Conservation (phyloP, 139 green algal genomes). For the Trebouxia sp. region DNA sequence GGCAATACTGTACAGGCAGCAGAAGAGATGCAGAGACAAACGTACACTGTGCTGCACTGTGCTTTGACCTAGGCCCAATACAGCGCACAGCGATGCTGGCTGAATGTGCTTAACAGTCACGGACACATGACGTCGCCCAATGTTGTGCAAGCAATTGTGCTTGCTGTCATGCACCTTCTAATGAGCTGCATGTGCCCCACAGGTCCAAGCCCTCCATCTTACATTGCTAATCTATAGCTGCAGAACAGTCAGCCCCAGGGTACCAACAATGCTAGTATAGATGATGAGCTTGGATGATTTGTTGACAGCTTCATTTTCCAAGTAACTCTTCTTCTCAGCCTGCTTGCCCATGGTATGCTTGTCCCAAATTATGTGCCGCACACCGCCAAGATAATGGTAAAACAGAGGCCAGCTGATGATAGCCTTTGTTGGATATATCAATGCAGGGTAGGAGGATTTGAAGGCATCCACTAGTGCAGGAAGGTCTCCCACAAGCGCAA, state of each 20-base stretch:
- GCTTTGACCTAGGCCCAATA: no score
- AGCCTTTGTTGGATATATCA: slow-evolving; percentile 77
- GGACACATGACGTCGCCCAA: no score
- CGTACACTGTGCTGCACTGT: no score
- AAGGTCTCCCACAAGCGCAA: slow-evolving; percentile 78
- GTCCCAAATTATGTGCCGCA: slow-evolving; percentile 89
- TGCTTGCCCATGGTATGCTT: slow-evolving; percentile 74
- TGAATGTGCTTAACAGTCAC: no score
- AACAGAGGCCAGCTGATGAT: slow-evolving; percentile 79
- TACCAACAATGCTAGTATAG: slow-evolving; percentile 38
- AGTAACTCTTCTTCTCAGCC: slow-evolving; percentile 67
- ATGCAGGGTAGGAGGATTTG: slow-evolving; percentile 54
- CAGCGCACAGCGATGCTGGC: no score
- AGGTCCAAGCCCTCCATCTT: not conserved
- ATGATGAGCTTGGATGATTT: slow-evolving; percentile 61
- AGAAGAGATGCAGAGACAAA: no score
- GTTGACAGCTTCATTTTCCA: slow-evolving; percentile 72
- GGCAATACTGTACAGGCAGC: no score
- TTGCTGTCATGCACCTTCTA: not conserved
- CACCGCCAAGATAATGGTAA: slow-evolving; percentile 88
- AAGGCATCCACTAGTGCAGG: slow-evolving; percentile 58
- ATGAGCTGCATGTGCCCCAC: not conserved
- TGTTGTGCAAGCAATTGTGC: not conserved
- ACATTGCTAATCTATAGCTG: not conserved
- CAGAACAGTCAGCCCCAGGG: slow-evolving; percentile 32